Conservation (phyloP, 2,329 filamentous ascomycete genomes). For the Ilyonectria sp. region DNA sequence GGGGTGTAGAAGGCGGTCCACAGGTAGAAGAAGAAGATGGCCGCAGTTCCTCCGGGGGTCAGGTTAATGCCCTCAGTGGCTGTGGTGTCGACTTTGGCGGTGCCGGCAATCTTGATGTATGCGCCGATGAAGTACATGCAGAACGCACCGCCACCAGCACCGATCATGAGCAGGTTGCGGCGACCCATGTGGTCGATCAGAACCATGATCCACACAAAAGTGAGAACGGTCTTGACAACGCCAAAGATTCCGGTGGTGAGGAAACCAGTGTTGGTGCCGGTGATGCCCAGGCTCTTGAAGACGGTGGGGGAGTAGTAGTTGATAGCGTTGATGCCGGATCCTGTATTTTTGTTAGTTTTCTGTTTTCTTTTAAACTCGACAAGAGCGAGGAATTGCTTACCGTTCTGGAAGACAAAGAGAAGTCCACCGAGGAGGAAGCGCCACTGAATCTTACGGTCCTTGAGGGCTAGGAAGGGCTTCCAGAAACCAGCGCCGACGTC, state of each 20-base stretch:
- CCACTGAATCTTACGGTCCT: conserved; percentile 73
- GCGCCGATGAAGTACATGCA: conserved; percentile 76
- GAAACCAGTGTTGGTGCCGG: conserved; percentile 61
- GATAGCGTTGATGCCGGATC: conserved; percentile 80
- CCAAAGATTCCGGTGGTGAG: conserved; percentile 83
- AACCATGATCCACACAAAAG: conserved; percentile 78
- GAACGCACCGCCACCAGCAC: conserved; percentile 72
- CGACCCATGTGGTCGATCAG: conserved; percentile 74
- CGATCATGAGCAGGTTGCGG: conserved; percentile 74
- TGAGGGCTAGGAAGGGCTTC: conserved; percentile 76
- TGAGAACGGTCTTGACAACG: conserved; percentile 80
- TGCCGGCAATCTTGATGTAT: conserved; percentile 57
- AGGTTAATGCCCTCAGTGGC: conserved; percentile 50
- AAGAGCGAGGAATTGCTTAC: too few relatives aligned
- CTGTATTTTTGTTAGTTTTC: conserved; percentile 3
- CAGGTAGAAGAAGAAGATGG: conserved; percentile 77
- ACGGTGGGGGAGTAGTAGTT: conserved; percentile 77
- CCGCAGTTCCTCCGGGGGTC: conserved; percentile 71
- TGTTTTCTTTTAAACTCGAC: too few relatives aligned
- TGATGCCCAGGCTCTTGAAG: conserved; percentile 63
- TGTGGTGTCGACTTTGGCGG: conserved; percentile 61
- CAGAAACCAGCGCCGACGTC: conserved; percentile 81
- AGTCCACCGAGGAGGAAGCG: conserved; percentile 81
- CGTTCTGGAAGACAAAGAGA: conserved; percentile 86
- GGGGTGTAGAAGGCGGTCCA: conserved; percentile 76